Base-by-base conservation (phyloP, 1,284 basidiomycete genomes). In the Austroboletus novae-zelandiae region DNA sequence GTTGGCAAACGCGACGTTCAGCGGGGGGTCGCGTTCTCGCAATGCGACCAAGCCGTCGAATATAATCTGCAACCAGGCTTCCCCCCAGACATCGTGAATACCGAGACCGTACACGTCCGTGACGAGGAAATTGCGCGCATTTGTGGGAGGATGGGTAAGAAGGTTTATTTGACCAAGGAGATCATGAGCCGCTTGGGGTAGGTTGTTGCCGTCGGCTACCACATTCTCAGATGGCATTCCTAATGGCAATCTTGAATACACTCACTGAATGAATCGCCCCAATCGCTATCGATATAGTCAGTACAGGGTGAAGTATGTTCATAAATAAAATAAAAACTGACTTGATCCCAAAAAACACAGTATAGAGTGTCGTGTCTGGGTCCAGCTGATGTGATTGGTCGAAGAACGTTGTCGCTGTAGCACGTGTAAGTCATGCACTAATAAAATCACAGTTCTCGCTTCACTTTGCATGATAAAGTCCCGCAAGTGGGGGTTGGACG, bases 71-170 rank as follows among this genome's bases (percentile, higher is more conserved):
- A 78, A 72, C 67, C 70, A 79, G 8, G 69, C 65, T 53, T 79
- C 67, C 9, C 77, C 78, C 31, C 58, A 64, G 1, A 64, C 54
- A 2, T 69, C 62, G 4, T 67, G 64, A 1, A 35, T 60, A 2
- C 78, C 78, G 13, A 71, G 68, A 8, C 78, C 77, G 29, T 80
- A 80, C 31, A 67, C 72, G 49, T 79, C 77, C 1, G 76, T 66
- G 5, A 79, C 51, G 13, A 80, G 69, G 51, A 80, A 72, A 49
- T 75, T 71, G 17, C 67, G 64, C 3, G 74, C 76, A 45, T 73
- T 74, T 17, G 67, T 73, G 1, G 77, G 74, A 5, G 72, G 68
- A 8, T 70, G 67, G 1, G 68, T 62, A 20, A 79, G 68, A 42
- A 65, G 60, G 4, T 62, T 44, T n/a, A 76, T 69, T 45, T 72